phyloP scores from a whole-genome alignment of 176 grass and related monocot genomes.

The sorghum (Sorghum bicolor) region DNA sequence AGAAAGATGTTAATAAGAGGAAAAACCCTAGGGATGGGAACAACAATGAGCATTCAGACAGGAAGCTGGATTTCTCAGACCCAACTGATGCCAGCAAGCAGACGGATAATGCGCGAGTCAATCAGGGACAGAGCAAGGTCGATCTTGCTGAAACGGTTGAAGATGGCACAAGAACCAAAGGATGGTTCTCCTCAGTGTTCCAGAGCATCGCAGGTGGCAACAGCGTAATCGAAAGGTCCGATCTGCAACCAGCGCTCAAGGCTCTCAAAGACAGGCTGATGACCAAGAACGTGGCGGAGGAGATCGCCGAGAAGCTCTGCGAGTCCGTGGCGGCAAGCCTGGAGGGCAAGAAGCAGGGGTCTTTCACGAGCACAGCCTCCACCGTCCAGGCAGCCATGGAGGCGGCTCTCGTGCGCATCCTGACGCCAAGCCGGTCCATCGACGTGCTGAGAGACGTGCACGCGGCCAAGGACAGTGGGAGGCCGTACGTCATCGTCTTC shows the following conservation, averaged over 20 bases:
- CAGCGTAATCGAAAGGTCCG: conserved; percentile 48
- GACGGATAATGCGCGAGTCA: conserved; percentile 24
- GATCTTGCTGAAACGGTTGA: conserved; percentile 64
- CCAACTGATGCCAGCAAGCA: conserved; percentile 40
- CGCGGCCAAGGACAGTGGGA: conserved; percentile 46
- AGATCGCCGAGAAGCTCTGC: conserved; percentile 59
- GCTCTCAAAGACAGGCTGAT: conserved; percentile 81
- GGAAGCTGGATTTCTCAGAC: conserved; percentile 71
- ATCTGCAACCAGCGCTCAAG: conserved; percentile 67
- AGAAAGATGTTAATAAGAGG: background rate
- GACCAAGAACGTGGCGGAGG: conserved; percentile 84
- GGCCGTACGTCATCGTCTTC: conserved; percentile 56
- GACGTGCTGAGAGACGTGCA: conserved; percentile 51
- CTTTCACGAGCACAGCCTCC: conserved; percentile 54
- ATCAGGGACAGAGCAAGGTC: conserved; percentile 75
- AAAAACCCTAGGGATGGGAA: conserved; percentile 17
- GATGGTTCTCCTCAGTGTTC: conserved; percentile 87
- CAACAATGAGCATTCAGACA: conserved; percentile 21
- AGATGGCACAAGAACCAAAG: conserved; percentile 50
- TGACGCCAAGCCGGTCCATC: conserved; percentile 53
- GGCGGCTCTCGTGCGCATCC: conserved; percentile 51
- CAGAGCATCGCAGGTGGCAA: conserved; percentile 59
- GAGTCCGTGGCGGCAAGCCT: conserved; percentile 58
- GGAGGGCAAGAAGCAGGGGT: conserved; percentile 48
- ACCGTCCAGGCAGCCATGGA: conserved; percentile 55